Evolutionary conservation across 1,284 basidiomycete species (phyloP), one percentile per base, ranked within the genome.

Genomic region (Cryptococcus hybrid): DNA sequence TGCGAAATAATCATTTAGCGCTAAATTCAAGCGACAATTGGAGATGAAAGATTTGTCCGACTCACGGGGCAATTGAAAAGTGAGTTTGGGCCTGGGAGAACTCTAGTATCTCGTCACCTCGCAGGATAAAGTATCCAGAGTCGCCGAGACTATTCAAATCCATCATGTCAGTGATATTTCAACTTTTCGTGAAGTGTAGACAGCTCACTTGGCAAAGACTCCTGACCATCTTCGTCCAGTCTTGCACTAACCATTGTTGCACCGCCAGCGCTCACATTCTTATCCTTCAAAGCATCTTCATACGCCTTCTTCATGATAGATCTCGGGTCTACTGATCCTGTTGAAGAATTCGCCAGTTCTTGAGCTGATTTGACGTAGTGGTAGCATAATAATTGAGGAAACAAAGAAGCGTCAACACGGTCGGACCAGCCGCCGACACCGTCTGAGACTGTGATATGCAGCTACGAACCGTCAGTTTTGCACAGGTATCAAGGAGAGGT

Each of bases 351-450:
- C 65, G 70, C 30, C 59, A 67, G 38, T 59, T 58, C 8, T 53
- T 49, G 18, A 1, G 67, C 65, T 1, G 70, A 63, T 56, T 68
- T 55, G 51, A 72, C 61, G 47, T 80, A 78, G 69, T 81, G 76
- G 63, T 77, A 81, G 75, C 81, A 78, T 11, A 82, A 70, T 3
- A 78, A 70, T 58, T 80, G 81, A 9, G 80, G 76, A 69, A 82
- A 84, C 15, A 82, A 73, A 0, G 80, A 77, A 1, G 82, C 82
- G 63, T 84, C 82, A 55, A 80, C 73, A 8, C 78, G 78, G 12
- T 77, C 79, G 5, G 79, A 77, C 83, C 83, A 84, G 24, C 82
- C 82, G 34, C 82, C 83, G 2, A 84, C 83, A 15, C 83, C 83
- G 62, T 84, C 83, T 0, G 81, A 79, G 0, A 81, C 73, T 4